Percentiles rank a stretch among this genome's conserved stretches.
phyloP scores from a whole-genome alignment of 352 stramenopile genomes.

The Phytophthora citricola region DNA sequence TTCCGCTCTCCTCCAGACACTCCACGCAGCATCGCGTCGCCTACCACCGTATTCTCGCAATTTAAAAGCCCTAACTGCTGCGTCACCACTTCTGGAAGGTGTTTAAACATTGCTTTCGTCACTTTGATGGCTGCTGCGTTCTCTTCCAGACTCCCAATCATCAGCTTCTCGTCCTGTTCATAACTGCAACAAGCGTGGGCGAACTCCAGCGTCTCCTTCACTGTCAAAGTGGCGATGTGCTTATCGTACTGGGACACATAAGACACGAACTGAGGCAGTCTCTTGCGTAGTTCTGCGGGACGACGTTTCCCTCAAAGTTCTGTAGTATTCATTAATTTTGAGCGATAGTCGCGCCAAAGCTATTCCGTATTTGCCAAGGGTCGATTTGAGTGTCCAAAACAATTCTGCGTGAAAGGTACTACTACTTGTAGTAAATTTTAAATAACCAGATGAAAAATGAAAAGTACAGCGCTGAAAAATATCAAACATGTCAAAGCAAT shows the following conservation, averaged over 20 bases:
- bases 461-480: too few species aligned
- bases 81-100: conserved; percentile 51
- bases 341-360: too few species aligned
- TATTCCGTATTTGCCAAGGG: too few species aligned
- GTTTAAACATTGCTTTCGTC: conserved; percentile 32
- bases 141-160: conserved; percentile 37
- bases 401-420: too few species aligned
- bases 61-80: conserved; percentile 47
- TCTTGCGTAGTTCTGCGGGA: conserved; percentile 27
- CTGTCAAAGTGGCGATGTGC: conserved; percentile 51
- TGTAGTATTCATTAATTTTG: too few species aligned
- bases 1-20: conserved; percentile 88
- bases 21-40: conserved; percentile 55
- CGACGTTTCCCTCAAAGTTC: too few species aligned
- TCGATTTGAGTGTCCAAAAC: too few species aligned
- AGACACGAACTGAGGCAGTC: conserved; percentile 45
- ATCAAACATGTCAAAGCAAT: too few species aligned
- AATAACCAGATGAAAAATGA: too few species aligned
- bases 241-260: conserved; percentile 52
- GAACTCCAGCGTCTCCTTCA: conserved; percentile 37
- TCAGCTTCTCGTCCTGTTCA: conserved; percentile 24
- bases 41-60: conserved; percentile 59
- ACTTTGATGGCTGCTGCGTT: conserved; percentile 33
- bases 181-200: conserved; percentile 37
- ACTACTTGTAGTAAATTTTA: too few species aligned